Evolutionary conservation across 106 monocot genomes (phyloP), one percentile per base, ranked within the genome.

Genomic region (Allium sativum): DNA sequence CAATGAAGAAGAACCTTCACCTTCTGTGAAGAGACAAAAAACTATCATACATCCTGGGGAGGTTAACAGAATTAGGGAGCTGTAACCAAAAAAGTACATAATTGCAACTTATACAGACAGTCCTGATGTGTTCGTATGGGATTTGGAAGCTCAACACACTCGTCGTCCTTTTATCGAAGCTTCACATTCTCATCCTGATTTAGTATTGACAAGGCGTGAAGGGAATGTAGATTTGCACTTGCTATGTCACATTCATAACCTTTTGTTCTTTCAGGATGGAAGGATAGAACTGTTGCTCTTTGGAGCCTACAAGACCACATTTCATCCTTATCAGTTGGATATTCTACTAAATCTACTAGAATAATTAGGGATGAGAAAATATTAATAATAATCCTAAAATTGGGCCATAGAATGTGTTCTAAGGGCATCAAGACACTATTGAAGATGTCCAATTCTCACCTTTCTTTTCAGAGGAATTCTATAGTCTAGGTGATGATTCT

Each of bases 401-500:
- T 76, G 82, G 71, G 46, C 95, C 87, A 47, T 70, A 90, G 40
- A 90, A 84, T 11, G 54, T 90, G 17, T 95, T 70, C 69, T 72
- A 68, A 70, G 95, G 95, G 14, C 95, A 95, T 69, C 81, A 68
- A 12, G 79, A 73, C 77, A 87, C 90, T 22, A 90, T 95, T 71
- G 95, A 95, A 81, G 95, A 95, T 78, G 95, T 95, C 47, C 95
- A 90, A 53, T 95, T 95, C 57, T 90, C 81, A 46, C 95, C 95
- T 41, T 82, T 81, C 55, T 84, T 90, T 72, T 65, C 69, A 18
- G 83, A 87, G 74, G 95, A 95, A 69, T 95, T 95, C 70, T 95
- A 90, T 70, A 95, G 95, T 65, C 90, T 95, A 9, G 95, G 95
- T 50, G 95, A 90, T 79, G 95, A 95, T 75, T 84, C 87, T 56